Base-by-base conservation (phyloP, 148 eudicot species). In the Cornus controversa region DNA sequence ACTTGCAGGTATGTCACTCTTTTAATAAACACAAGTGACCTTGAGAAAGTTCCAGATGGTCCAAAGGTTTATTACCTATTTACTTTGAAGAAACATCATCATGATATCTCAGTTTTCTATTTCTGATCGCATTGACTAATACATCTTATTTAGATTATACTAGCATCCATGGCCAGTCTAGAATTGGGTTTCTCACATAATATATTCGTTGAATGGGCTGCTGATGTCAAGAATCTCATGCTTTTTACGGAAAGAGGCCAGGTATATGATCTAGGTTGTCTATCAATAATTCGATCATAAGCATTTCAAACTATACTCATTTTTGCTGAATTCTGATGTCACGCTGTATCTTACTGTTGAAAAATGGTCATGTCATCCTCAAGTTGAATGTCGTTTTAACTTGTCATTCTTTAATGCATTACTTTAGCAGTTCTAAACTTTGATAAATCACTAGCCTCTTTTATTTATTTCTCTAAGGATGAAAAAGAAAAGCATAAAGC, bases 241-340 rank as follows among this genome's bases (percentile, higher is more conserved):
- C 97, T 96, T 80, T 96, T 96, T 79, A 90, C 99, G 0, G 98
- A 96, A 84, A 93, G 98, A 85, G 98, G 98, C 81, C 99, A 95
- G 99, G 99, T 95, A 84, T 70, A 71, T 66, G 29, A 36, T 66
- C 67, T 53, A 28, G 34, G 40, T 25, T 28, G 2, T 26, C 6
- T 53, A 8, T 15, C 8, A 8, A 8, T 4, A 47, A 54, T 64
- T 11, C 16, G 16, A 27, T 70, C 36, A 29, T 42, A 22, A 29
- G 23, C 3, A n/a, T 25, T 66, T 76, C 31, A 71, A 78, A n/a
- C 34, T 66, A 28, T 36, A 27, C 13, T 37, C 8, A 6, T 60
- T n/a, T 60, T 60, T 60, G 2, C 34, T 24, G 36, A 72, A 27
- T 29, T 28, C n/a, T 78, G 22, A 25, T 72, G 26, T 72, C 66